Conservation (phyloP, 805 yeast genomes). For the Ogataea henricii region DNA sequence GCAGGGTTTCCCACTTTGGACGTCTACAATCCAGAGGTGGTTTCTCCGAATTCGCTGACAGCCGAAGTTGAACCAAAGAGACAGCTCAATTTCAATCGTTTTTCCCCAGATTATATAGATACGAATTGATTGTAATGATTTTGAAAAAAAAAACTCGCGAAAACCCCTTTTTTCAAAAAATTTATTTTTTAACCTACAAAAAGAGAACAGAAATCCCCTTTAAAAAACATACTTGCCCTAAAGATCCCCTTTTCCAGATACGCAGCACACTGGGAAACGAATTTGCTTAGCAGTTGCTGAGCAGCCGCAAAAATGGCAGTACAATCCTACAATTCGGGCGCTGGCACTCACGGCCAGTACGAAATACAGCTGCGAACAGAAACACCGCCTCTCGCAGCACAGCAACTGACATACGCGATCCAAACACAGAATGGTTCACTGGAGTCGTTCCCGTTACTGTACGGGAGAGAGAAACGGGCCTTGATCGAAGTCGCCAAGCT, state of each 20-base stretch:
- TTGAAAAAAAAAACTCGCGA: no score
- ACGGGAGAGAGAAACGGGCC: slow-evolving; percentile 23
- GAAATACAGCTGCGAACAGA: slow-evolving; percentile 3
- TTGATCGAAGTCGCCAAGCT: slow-evolving; percentile 28
- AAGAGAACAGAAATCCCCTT: no score
- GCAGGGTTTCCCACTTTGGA: slow-evolving; percentile 7
- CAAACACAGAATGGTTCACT: neutral
- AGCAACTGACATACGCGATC: neutral
- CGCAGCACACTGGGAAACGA: no score
- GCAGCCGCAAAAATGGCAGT: neutral
- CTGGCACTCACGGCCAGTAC: neutral
- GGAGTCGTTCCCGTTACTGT: slow-evolving; percentile 24
- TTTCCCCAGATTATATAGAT: no score
- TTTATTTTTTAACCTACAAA: no score
- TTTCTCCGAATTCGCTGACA: neutral
- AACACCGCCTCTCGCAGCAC: neutral
- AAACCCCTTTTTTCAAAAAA: no score
- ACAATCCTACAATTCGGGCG: neutral
- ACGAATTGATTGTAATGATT: no score
- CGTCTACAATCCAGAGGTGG: neutral
- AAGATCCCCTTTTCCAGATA: neutral
- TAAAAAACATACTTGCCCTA: no score
- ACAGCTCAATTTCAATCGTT: no score
- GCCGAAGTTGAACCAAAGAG: neutral
- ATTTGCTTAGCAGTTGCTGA: neutral